Evolutionary conservation across 805 yeast genomes (phyloP), one percentile per base, ranked within the genome.

Genomic region (Candida peoriensis): DNA sequence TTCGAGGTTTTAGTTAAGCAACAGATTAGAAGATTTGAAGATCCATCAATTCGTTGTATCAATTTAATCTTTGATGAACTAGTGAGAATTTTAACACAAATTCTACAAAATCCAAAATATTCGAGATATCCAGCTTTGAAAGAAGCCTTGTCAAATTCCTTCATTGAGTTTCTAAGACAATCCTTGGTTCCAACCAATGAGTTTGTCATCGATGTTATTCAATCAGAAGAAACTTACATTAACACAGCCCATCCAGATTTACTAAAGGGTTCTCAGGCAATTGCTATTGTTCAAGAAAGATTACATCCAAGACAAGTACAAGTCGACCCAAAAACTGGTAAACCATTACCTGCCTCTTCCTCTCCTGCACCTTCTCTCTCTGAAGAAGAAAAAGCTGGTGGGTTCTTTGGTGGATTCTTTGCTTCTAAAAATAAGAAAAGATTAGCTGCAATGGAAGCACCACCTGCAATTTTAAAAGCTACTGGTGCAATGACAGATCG

Each of bases 201-300:
- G 35, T 85, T 93, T 53, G 96, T 89, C 26, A 61, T 69, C 22
- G 97, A 93, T 58, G 72, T 93, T 39, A 87, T 93, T 48, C 67
- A 62, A 39, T 69, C 95, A 41, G 98, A 93, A 63, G 90, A 89
- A 54, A 81, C 95, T 4, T 93, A 93, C 61, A 88, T 93, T 49
- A 93, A 93, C 63, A 93, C 98, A 5, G 97, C 96, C 3, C 98
- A 93, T 57, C 97, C 97, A 4, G 97, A 93, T 58, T 76, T 93
- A 54, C 72, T 93, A 50, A 89, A 85, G 58, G 98, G 98, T 30
- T 81, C 95, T 22, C 89, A 83, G 54, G 97, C 97, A 6, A 82
- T 90, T 93, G 78, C 84, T 5, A 79, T 87, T 59, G 96, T 93
- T 22, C 68, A 85, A 57, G 97, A 93, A 48, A 85, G 78, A 58